These are phyloP conservation scores for Tardiomyces digboiensis DNA, from an alignment of 1,139 yeast genomes.

Conservation along the genomic window DNA sequence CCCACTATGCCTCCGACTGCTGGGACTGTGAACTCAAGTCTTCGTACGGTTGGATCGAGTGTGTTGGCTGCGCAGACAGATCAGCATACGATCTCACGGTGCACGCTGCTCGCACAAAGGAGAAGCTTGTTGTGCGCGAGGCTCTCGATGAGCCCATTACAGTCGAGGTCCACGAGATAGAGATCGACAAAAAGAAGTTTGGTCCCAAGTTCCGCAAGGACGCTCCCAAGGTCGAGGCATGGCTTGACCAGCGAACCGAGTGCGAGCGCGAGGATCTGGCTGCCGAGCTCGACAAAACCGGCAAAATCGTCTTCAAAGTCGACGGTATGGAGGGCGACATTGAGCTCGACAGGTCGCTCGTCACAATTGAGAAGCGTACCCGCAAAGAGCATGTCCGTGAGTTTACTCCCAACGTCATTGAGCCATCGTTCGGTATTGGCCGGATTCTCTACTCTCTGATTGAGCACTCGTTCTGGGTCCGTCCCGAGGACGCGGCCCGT, in stretches of 20 bases:
- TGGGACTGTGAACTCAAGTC: conserved; percentile 99
- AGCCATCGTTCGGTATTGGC: conserved; percentile 99
- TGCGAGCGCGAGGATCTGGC: conserved; percentile 76
- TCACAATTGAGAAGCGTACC: conserved; percentile 67
- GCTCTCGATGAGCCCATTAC: conserved; percentile 73
- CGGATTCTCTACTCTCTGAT: conserved; percentile 89
- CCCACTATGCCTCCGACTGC: conserved; percentile 98
- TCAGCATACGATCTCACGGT: conserved; percentile 96
- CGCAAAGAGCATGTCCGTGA: conserved; percentile 90
- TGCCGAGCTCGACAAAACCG: conserved; percentile 51
- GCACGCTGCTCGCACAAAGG: conserved; percentile 92
- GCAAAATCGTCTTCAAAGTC: conserved; percentile 56
- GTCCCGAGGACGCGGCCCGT: conserved; percentile 90
- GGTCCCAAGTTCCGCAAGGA: conserved; percentile 98
- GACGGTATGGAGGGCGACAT: conserved; percentile 51
- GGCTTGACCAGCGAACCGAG: conserved; percentile 69
- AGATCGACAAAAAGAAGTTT: conserved; percentile 85
- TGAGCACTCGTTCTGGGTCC: conserved; percentile 93
- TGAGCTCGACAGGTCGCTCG: conserved; percentile 64
- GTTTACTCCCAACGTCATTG: conserved; percentile 95
- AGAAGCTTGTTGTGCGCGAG: conserved; percentile 90
- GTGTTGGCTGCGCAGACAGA: conserved; percentile 99
- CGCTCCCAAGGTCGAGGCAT: conserved; percentile 84
- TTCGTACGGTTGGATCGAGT: conserved; percentile 98
- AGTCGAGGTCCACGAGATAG: conserved; percentile 77